phyloP scores from a whole-genome alignment of 2,329 filamentous ascomycete genomes.

The Aquanectria penicillioides region DNA sequence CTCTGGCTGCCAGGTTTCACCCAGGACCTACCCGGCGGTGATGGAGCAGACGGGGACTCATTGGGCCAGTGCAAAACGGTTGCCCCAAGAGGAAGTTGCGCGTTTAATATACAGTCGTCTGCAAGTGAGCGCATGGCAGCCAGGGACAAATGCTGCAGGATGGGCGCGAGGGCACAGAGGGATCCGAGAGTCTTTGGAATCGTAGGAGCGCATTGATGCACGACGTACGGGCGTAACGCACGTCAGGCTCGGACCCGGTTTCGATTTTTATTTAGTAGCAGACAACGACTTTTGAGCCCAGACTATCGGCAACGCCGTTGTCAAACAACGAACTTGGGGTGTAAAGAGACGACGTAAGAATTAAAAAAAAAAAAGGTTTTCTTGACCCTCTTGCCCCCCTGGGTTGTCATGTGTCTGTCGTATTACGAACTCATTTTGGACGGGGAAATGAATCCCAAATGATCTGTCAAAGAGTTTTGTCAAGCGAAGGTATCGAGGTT shows the following conservation, averaged over 20 bases:
- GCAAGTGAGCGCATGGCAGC: slow-evolving; percentile 29
- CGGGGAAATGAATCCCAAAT: slow-evolving; percentile 15
- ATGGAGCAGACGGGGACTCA: slow-evolving; percentile 11
- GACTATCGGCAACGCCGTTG: not conserved
- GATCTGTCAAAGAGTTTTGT: not conserved
- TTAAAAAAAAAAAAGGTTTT: not conserved
- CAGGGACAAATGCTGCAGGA: too few species aligned
- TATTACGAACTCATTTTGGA: slow-evolving; percentile 15
- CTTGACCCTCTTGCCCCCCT: too few species aligned
- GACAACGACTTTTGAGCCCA: too few species aligned
- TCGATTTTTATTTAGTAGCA: slow-evolving; percentile 11
- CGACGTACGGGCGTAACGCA: too few species aligned
- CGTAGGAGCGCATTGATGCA: slow-evolving; percentile 11
- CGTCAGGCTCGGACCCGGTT: slow-evolving; percentile 8
- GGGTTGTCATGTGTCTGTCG: not conserved
- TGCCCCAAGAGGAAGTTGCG: slow-evolving; percentile 24
- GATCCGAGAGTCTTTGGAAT: slow-evolving; percentile 18
- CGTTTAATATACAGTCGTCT: slow-evolving; percentile 26
- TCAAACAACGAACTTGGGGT: too few species aligned
- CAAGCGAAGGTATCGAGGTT: not conserved
- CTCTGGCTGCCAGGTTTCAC: slow-evolving; percentile 11
- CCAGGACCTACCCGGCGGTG: slow-evolving; percentile 18
- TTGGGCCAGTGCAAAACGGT: slow-evolving; percentile 18
- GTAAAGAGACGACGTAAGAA: slow-evolving; percentile 3
- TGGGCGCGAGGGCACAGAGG: not conserved